Percentiles rank a stretch among this genome's conserved stretches.
Evolutionary conservation across 306 rosid genomes (phyloP).

Genomic region (Luffa aegyptiaca): DNA sequence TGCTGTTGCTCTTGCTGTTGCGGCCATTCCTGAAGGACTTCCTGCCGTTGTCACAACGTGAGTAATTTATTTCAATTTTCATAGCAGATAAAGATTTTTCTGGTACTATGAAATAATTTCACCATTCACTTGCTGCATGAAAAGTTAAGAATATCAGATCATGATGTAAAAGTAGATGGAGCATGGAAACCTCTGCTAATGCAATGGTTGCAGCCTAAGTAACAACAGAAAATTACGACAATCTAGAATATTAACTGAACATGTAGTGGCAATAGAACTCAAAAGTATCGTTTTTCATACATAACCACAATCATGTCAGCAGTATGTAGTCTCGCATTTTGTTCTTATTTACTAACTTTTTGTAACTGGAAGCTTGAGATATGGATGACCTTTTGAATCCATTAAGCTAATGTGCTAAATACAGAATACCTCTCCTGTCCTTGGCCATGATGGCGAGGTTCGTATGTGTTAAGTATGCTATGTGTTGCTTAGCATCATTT

Average conservation of each 20-base stretch:
- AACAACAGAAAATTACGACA: background rate
- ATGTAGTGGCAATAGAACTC: background rate
- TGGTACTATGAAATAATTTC: background rate
- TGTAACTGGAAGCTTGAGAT: background rate
- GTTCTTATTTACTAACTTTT: background rate
- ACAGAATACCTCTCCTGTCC: background rate
- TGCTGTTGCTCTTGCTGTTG: slow-evolving; percentile 99
- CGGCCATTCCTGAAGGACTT: slow-evolving; percentile 98
- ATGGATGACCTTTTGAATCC: background rate
- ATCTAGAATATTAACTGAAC: background rate
- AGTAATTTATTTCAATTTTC: slow-evolving; percentile 22
- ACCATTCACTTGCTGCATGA: background rate
- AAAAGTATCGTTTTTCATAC: background rate
- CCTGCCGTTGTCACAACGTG: slow-evolving; percentile 99
- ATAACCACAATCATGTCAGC: background rate
- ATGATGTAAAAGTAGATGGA: background rate
- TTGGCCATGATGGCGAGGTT: background rate
- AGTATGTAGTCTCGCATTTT: background rate
- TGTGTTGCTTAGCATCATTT: background rate
- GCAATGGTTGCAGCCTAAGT: background rate
- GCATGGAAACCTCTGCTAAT: background rate
- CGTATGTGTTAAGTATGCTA: background rate
- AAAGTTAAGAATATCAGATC: background rate
- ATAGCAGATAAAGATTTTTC: background rate
- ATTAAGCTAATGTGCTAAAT: background rate